Conservation (phyloP, 1,139 yeast species). For the Groenewaldozyma sp. region DNA sequence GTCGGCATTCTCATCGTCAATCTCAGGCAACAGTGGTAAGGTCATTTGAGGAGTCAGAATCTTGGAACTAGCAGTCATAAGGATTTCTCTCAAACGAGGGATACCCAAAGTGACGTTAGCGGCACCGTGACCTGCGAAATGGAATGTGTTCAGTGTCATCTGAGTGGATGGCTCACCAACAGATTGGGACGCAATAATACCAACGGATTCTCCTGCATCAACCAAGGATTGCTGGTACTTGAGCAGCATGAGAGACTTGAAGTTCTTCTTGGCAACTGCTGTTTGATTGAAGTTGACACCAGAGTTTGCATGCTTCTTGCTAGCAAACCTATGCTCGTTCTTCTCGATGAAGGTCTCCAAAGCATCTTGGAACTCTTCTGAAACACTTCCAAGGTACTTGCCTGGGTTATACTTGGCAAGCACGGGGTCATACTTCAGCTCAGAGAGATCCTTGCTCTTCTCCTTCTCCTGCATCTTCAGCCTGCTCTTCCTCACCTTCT, state of each 20-base stretch:
- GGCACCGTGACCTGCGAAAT: conserved; percentile 99
- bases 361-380: conserved; percentile 78
- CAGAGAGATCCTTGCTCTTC: too few species aligned
- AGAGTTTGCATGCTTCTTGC: conserved; percentile 34
- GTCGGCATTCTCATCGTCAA: conserved; percentile 79
- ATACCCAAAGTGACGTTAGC: conserved; percentile 99
- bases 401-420: conserved; percentile 80
- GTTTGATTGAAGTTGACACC: conserved; percentile 24
- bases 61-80: conserved; percentile 94
- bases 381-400: conserved; percentile 83
- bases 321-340: conserved; percentile 42
- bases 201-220: conserved; percentile 97
- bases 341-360: conserved; percentile 59
- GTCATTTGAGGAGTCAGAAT: conserved; percentile 99
- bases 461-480: conserved; percentile 58
- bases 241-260: conserved; percentile 94
- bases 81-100: conserved; percentile 99
- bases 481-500: conserved; percentile 68
- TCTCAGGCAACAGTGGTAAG: conserved; percentile 70
- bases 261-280: conserved; percentile 64
- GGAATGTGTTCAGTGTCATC: conserved; percentile 99
- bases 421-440: conserved; percentile 76
- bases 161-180: conserved; percentile 99
- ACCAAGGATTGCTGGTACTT: conserved; percentile 94
- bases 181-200: conserved; percentile 96